Evolutionary conservation across 2,329 filamentous ascomycete genomes (phyloP).

Genomic region (Sclerotinia nivalis): DNA sequence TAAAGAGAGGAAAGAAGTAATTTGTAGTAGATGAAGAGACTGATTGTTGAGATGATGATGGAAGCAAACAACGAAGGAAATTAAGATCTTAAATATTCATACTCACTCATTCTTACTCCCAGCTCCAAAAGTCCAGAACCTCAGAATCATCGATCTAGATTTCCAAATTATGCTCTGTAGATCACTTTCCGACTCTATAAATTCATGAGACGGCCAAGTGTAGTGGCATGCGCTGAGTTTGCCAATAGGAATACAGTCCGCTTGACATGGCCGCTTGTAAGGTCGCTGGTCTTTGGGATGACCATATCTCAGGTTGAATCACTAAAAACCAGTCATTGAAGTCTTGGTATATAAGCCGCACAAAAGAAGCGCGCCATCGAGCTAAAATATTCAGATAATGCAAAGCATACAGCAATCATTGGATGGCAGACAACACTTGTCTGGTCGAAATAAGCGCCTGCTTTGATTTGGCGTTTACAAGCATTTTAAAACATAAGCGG

Average conservation of each 20-base stretch:
- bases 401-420: conserved; percentile 2
- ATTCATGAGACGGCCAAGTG: conserved; percentile 40
- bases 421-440: conserved; percentile 12
- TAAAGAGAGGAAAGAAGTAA: conserved; percentile 29
- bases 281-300: conserved; percentile 26
- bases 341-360: conserved; percentile 12
- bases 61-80: conserved; percentile 34
- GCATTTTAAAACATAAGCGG: conserved; percentile 2
- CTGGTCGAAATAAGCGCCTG: conserved; percentile 18
- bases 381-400: background rate
- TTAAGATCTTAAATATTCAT: conserved; percentile 39
- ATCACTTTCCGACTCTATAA: conserved; percentile 36
- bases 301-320: conserved; percentile 8
- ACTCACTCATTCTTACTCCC: conserved; percentile 19
- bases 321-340: conserved; percentile 18
- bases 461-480: background rate
- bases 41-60: conserved; percentile 35
- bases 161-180: conserved; percentile 21
- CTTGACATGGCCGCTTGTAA: conserved; percentile 22
- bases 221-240: conserved; percentile 38
- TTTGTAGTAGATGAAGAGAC: conserved; percentile 35
- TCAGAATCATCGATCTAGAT: conserved; percentile 21
- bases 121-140: conserved; percentile 23
- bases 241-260: conserved; percentile 36
- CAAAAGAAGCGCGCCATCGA: conserved; percentile 14